A percentile compares a stretch with the other conserved stretches of the same genome.
These are phyloP conservation scores for Zygosaccharomyces kombuchaensis DNA, from an alignment of 805 yeast species.

Conservation along the genomic window DNA sequence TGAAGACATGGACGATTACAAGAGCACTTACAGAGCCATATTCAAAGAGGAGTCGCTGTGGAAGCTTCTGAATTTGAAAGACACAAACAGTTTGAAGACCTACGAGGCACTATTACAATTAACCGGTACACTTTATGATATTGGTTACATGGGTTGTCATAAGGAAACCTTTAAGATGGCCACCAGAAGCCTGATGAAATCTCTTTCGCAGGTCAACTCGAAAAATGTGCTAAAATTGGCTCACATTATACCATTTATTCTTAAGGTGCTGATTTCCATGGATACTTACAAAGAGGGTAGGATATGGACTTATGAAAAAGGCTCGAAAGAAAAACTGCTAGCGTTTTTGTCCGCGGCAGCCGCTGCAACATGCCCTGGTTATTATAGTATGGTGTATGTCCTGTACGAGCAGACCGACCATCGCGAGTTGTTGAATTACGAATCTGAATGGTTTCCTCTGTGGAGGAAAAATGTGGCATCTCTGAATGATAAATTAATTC, in stretches of 20 bases:
- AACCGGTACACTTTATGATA: slow-evolving; percentile 32
- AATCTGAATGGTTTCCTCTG: slow-evolving; percentile 25
- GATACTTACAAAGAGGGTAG: slow-evolving; percentile 43
- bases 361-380: slow-evolving; percentile 47
- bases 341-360: slow-evolving; percentile 51
- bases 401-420: slow-evolving; percentile 20
- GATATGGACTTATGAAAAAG: slow-evolving; percentile 54
- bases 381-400: slow-evolving; percentile 36
- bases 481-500: slow-evolving; percentile 30
- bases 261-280: slow-evolving; percentile 44
- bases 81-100: slow-evolving; percentile 39
- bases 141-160: slow-evolving; percentile 15
- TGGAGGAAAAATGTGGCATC: slow-evolving; percentile 28
- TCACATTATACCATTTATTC: slow-evolving; percentile 43
- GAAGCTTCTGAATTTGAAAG: slow-evolving; percentile 38
- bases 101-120: slow-evolving; percentile 41
- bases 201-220: slow-evolving; percentile 31
- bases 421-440: slow-evolving; percentile 18
- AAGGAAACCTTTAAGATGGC: slow-evolving; percentile 34
- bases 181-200: slow-evolving; percentile 33
- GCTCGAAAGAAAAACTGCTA: slow-evolving; percentile 41
- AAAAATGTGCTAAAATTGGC: slow-evolving; percentile 43
- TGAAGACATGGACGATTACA: slow-evolving; percentile 21
- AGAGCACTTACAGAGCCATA: slow-evolving; percentile 32
- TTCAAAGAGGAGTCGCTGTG: slow-evolving; percentile 42